Base-by-base conservation (phyloP, 108 stramenopile species). In the Aureococcus anophagefferens region DNA sequence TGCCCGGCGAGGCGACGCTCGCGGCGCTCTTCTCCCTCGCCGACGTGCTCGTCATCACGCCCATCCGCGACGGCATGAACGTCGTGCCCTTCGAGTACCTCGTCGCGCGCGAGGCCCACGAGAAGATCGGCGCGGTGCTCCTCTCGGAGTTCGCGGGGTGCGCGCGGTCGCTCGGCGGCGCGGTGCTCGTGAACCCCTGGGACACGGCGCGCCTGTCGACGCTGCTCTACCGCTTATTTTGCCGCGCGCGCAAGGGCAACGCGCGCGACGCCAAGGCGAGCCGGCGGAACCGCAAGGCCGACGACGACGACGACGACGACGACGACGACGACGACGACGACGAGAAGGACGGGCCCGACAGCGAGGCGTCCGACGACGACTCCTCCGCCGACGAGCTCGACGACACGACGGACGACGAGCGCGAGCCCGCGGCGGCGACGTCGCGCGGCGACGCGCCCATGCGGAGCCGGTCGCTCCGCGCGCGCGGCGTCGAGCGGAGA, bases 101-200 rank as follows among this genome's bases (percentile, higher is more conserved):
- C 7, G 51, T 59, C 21, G 51, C 51, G 21, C 51, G 51, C 21
- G 51, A 59, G 40, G 51, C 51, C 7, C 51, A 59, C 51, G 3
- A 59, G 51, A 59, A 28, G 35, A 30, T 18, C 15, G 86, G 85
- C 0, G 65, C 82, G 30, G 35, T 83, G 36, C 59, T 76, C 11
- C 68, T 76, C 35, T 68, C 67, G 36, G 75, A 76, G 68, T 76
- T 76, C 40, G 73, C 75, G 34, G 75, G 75, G 21, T 76, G 75
- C 32, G 75, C 75, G 0, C 68, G 72, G 11, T 30, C 25, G 0
- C 29, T 75, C 72, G 74, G 74, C 30, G 74, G 74, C 0, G 74
- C 74, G 0, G 66, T 75, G n/a, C 45, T 75, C 5, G 40, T 75
- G 63, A 75, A 75, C 72, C 75, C 75, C 11, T 76, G 75, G 75